Evolutionary conservation across 345 rosid genomes (phyloP).

Genomic region (Pseudoturritis turrita): DNA sequence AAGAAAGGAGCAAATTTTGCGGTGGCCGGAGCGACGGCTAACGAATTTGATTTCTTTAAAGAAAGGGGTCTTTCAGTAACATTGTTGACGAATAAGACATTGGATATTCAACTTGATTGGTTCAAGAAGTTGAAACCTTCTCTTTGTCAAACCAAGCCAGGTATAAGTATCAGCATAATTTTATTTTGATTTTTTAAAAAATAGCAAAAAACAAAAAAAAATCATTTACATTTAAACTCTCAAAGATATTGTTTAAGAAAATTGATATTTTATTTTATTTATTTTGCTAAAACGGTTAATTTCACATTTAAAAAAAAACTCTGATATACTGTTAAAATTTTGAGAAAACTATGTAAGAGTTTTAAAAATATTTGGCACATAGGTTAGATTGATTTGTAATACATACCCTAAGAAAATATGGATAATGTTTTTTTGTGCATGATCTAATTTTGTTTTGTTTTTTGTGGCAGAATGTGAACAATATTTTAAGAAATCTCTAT

Average conservation of each 20-base stretch:
- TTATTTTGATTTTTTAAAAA: neutral
- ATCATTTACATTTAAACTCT: neutral
- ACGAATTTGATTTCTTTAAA: conserved; percentile 38
- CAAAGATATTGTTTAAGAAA: no score
- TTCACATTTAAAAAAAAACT: no score
- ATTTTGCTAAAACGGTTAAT: no score
- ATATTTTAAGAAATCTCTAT: conserved; percentile 53
- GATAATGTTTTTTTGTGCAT: neutral
- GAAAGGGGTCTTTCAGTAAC: conserved; percentile 27
- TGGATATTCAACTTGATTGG: conserved; percentile 54
- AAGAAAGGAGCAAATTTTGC: conserved; percentile 50
- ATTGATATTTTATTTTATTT: no score
- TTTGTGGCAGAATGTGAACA: conserved; percentile 38
- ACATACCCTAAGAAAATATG: neutral
- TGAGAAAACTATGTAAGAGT: no score
- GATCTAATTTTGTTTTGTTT: neutral
- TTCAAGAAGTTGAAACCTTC: conserved; percentile 57
- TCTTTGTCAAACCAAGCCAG: conserved; percentile 41
- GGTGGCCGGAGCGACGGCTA: conserved; percentile 68
- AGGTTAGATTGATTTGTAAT: neutral
- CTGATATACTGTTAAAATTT: no score
- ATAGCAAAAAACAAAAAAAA: no score
- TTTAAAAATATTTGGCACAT: no score
- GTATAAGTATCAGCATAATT: conserved; percentile 16
- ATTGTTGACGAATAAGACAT: conserved; percentile 45